Evolutionary conservation across 352 stramenopile species (phyloP), one percentile per base, ranked within the genome.

Genomic region (Pythium grandisporangium): DNA sequence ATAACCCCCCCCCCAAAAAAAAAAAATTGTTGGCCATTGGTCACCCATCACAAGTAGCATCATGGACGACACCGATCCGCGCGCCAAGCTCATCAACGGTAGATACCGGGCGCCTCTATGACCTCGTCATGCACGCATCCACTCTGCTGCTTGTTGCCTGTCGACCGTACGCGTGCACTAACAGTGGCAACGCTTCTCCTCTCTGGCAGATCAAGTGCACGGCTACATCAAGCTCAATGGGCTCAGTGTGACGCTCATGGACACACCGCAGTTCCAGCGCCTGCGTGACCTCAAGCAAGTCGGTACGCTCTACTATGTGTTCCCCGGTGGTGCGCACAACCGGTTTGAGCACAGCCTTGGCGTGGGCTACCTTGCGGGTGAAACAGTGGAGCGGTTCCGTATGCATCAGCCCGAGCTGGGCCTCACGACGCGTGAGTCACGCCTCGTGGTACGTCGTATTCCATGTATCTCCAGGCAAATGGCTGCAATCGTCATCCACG

Each of bases 331-430:
- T 2, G 91, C 79, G 33, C 95, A 98, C 62, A 96, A 88, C 41
- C 73, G 95, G n/a, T 98, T 98, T 43, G 86, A 98, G 54, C 95
- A 99, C 62, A 96, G 72, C 10, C 47, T 99, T 4, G 96, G 96
- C 19, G 93, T 98, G 24, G 89, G 87, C 13, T 85, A 97, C 55
- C 61, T 98, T n/a, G 93, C 93, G 0, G 84, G 87, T 38, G 56
- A 87, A 53, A 82, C 96, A 5, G 72, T 93, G 30, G 61, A 78
- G 50, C 64, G 61, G n/a, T 89, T 98, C 52, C 64, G 72, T 22
- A 43, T 64, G 20, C 62, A 81, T 29, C 93, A 98, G 52, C 86
- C 82, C 3, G 70, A 95, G 39, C 67, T 98, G 1, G 58, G 70
- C 23, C 93, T 98, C 35, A 96, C 86, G 5, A 57, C 75, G 4